phyloP scores from a whole-genome alignment of 306 rosid genomes.

The Chamaecrista fasciculata region DNA sequence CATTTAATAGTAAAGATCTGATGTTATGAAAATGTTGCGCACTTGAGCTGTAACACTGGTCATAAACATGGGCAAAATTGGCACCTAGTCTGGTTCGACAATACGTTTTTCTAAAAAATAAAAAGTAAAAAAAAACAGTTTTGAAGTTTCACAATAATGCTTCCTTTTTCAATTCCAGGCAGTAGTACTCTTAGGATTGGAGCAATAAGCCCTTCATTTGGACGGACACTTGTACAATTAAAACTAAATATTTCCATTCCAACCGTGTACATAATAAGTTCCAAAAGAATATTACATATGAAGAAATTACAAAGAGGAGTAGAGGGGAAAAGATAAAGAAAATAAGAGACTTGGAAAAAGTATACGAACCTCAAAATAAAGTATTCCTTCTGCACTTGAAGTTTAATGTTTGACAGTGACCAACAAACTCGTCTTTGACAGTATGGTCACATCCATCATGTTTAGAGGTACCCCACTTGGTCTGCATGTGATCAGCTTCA shows the following conservation, averaged over 20 bases:
- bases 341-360: conserved; percentile 24
- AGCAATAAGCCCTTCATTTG: conserved; percentile 23
- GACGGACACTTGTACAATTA: conserved; percentile 2
- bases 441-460: conserved; percentile 30
- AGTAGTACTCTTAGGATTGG: conserved; percentile 11
- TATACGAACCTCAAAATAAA: conserved; percentile 25
- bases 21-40: too few species aligned
- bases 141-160: conserved; percentile 29
- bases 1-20: too few species aligned
- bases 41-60: too few species aligned
- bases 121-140: too few species aligned
- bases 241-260: conserved; percentile 21
- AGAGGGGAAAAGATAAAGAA: background rate
- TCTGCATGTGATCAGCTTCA: conserved; percentile 24
- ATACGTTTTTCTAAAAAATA: too few species aligned
- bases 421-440: conserved; percentile 21
- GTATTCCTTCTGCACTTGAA: conserved; percentile 34
- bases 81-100: background rate
- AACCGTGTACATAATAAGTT: background rate
- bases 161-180: conserved; percentile 30
- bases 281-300: too few species aligned
- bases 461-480: conserved; percentile 20
- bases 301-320: background rate
- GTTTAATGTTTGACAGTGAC: conserved; percentile 21
- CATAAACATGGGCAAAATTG: background rate